Evolutionary conservation across 2,329 filamentous ascomycete genomes (phyloP).

Genomic region (Ciborinia camelliae): DNA sequence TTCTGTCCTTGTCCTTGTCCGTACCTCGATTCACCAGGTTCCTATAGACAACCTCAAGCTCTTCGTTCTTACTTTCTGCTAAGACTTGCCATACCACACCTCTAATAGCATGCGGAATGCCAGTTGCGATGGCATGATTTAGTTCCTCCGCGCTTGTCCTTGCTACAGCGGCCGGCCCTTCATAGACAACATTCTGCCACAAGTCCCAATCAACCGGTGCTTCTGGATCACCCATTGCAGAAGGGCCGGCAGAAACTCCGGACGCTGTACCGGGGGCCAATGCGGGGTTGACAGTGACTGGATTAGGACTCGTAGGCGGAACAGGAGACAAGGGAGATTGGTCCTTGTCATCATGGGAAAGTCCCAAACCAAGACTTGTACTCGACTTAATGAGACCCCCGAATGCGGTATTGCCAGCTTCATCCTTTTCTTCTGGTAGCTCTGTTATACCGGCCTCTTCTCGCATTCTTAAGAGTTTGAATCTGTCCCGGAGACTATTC

Average conservation of each 20-base stretch:
- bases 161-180: constrained; percentile 84
- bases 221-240: constrained; percentile 60
- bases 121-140: constrained; percentile 84
- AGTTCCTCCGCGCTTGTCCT: constrained; percentile 86
- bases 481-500: constrained; percentile 71
- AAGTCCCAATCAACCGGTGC: constrained; percentile 95
- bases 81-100: constrained; percentile 99
- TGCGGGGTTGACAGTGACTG: constrained; percentile 62
- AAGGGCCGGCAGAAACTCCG: constrained; percentile 73
- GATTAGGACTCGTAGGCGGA: constrained; percentile 46
- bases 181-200: constrained; percentile 94
- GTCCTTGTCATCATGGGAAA: constrained; percentile 37
- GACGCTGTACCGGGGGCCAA: constrained; percentile 83
- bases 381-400: constrained; percentile 43
- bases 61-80: constrained; percentile 90
- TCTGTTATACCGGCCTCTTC: constrained; percentile 62
- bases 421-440: constrained; percentile 48
- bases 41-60: constrained; percentile 81
- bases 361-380: constrained; percentile 43
- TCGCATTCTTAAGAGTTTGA: constrained; percentile 71
- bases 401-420: constrained; percentile 40
- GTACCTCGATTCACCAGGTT: constrained; percentile 78
- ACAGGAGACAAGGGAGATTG: constrained; percentile 44
- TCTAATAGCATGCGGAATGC: constrained; percentile 90
- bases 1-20: constrained; percentile 70